Evolutionary conservation across 2,329 filamentous ascomycete genomes (phyloP).

Genomic region (Diaporthe vaccinii): DNA sequence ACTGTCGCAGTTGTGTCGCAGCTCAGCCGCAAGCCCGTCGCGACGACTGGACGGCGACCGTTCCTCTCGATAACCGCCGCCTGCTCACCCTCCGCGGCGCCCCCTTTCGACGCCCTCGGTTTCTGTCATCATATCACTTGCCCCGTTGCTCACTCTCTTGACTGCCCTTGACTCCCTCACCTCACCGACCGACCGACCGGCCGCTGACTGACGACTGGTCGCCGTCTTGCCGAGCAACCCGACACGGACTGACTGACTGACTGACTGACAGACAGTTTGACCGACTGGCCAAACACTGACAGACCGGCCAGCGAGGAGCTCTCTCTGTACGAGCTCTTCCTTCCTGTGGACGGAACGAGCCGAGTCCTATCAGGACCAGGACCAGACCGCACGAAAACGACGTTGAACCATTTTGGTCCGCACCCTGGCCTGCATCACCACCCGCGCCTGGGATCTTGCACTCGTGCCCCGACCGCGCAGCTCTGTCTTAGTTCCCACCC

Average conservation of each 20-base stretch:
- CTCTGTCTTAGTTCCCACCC: conserved; percentile 33
- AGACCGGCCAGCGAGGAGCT: conserved; percentile 1
- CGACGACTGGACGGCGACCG: conserved; percentile 28
- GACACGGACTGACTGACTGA: conserved; percentile 1
- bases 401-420: conserved; percentile 16
- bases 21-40: conserved; percentile 27
- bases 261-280: conserved; percentile 4
- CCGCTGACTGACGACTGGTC: conserved; percentile 21
- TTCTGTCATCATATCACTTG: conserved; percentile 33
- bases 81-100: conserved; percentile 23
- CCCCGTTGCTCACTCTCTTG: conserved; percentile 3
- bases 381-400: conserved; percentile 24
- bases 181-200: conserved; percentile 6
- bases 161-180: not conserved
- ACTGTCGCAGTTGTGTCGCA: conserved; percentile 33
- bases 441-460: conserved; percentile 27
- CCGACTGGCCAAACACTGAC: conserved; percentile 3
- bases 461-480: conserved; percentile 14
- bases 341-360: conserved; percentile 19
- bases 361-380: conserved; percentile 17
- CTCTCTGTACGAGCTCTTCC: not conserved
- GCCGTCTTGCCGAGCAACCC: conserved; percentile 12
- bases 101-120: conserved; percentile 21
- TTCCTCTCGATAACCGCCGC: conserved; percentile 24
- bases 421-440: conserved; percentile 12